Base-by-base conservation (phyloP, 2,329 filamentous ascomycete species). In the Claviceps pazoutovae region DNA sequence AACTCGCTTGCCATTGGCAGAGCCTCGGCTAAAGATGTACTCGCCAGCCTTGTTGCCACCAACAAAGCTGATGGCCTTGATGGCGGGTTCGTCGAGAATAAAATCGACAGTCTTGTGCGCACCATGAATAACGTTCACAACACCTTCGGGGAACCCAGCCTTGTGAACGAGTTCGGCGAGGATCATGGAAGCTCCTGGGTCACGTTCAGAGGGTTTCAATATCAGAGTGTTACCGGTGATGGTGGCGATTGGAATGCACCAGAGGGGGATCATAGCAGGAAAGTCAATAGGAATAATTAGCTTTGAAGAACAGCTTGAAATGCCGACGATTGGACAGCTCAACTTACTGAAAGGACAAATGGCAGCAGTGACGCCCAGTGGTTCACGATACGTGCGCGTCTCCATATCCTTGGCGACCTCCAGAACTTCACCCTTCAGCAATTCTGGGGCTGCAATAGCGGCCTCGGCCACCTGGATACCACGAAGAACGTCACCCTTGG, bases 331-430 rank as follows among this genome's bases (percentile, higher is more conserved):
- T 4, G 7, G 4, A 49, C 23, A n/a, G 19, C 2, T 16, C 5
- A 8, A 71, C 56, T 46, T 66, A 88, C 83, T 93, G 65, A 93
- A 93, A 2, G 87, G 87, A 74, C 87, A 93, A 59, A 93, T 93
- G 53, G 87, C 85, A 53, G 86, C 86, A 44, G 86, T 82, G 37
- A 93, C 83, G 51, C 87, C 87, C 62, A 93, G 70, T 54, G 87
- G 86, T 74, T 93, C 87, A 56, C 81, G 79, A 67, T 93, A 93
- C 54, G 80, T 85, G 63, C 86, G 74, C 34, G 87, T 93, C 74
- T 93, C 87, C 87, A 93, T 93, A 62, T 93, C 87, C 75, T 88
- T 90, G 51, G 86, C 80, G 13, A 93, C 87, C 72, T 93, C 87
- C 37, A 93, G 75, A 45, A 93, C 75, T 71, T 93, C 86, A 41